Evolutionary conservation across 805 yeast genomes (phyloP).

Genomic region (Yarrowia divulgata): DNA sequence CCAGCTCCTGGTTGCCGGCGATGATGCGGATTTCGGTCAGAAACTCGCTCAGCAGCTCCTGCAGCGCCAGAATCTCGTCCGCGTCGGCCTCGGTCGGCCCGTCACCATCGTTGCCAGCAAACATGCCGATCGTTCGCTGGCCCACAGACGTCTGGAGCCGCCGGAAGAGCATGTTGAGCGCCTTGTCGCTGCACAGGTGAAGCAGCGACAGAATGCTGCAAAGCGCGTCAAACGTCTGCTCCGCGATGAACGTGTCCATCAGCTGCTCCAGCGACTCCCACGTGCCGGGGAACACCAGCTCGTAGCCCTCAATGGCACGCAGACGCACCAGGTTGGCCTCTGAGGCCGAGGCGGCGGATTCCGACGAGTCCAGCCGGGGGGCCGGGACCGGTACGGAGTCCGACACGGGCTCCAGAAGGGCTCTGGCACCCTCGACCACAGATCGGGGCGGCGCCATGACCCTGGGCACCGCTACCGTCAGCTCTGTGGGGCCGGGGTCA

Average conservation of each 20-base stretch:
- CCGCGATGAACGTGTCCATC: constrained; percentile 25
- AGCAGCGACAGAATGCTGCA: constrained; percentile 11
- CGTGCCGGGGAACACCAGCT: constrained; percentile 22
- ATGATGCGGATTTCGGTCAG: constrained; percentile 1
- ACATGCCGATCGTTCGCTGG: constrained; percentile 25
- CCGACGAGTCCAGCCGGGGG: constrained; percentile 11
- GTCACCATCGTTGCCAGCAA: background rate
- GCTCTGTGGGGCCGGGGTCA: constrained; percentile 23
- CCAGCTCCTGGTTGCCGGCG: constrained; percentile 22
- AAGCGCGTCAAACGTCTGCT: constrained; percentile 25
- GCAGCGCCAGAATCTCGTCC: background rate
- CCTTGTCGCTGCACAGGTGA: constrained; percentile 19
- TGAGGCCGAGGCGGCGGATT: constrained; percentile 9
- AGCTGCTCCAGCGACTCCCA: constrained; percentile 32
- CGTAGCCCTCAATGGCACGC: constrained; percentile 31
- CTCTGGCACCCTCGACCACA: constrained; percentile 8
- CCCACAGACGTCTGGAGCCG: constrained; percentile 29
- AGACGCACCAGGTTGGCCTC: constrained; percentile 33
- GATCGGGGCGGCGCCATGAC: constrained; percentile 4
- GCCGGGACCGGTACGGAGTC: background rate
- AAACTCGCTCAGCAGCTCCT: constrained; percentile 23
- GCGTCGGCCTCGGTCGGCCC: background rate
- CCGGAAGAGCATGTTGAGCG: constrained; percentile 19
- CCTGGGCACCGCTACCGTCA: constrained; percentile 10
- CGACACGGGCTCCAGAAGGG: background rate